These are phyloP conservation scores for Tulasnella sp. DNA, from an alignment of 768 basidiomycete species.

Conservation along the genomic window DNA sequence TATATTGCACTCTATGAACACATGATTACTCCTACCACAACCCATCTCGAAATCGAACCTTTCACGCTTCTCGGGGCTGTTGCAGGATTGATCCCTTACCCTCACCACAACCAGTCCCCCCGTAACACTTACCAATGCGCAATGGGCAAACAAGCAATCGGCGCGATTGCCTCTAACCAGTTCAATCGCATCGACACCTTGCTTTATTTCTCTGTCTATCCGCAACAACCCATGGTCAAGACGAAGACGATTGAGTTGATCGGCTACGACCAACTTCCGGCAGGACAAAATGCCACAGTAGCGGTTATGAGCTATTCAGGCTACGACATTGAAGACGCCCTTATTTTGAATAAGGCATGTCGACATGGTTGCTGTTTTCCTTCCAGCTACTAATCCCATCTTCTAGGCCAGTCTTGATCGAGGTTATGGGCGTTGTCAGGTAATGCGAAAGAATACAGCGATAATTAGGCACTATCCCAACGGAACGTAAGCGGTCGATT, in stretches of 20 bases:
- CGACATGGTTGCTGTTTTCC: not conserved
- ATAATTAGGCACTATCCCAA: constrained; percentile 96
- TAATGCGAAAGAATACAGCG: constrained; percentile 92
- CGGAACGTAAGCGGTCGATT: constrained; percentile 74
- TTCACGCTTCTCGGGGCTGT: constrained; percentile 98
- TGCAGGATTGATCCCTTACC: constrained; percentile 97
- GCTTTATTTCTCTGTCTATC: constrained; percentile 96
- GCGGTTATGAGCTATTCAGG: constrained; percentile 99
- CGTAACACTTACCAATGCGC: constrained; percentile 99
- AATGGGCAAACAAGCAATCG: constrained; percentile 99
- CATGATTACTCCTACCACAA: constrained; percentile 78
- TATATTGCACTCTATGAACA: constrained; percentile 93
- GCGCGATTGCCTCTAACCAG: constrained; percentile 97
- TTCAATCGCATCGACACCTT: constrained; percentile 97
- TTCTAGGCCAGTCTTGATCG: constrained; percentile 89
- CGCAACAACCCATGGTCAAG: constrained; percentile 99
- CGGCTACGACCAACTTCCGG: constrained; percentile 94
- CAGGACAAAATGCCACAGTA: constrained; percentile 97
- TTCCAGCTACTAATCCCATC: not conserved
- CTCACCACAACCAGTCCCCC: constrained; percentile 99
- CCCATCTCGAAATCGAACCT: constrained; percentile 97
- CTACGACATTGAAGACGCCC: constrained; percentile 98
- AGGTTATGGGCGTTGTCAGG: constrained; percentile 97
- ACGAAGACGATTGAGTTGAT: constrained; percentile 97
- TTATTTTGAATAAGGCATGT: constrained; percentile 88